Percentiles rank a stretch among this genome's conserved stretches.
Evolutionary conservation across 495 filamentous ascomycete genomes (phyloP).

Genomic region (Daldinia caldariorum): DNA sequence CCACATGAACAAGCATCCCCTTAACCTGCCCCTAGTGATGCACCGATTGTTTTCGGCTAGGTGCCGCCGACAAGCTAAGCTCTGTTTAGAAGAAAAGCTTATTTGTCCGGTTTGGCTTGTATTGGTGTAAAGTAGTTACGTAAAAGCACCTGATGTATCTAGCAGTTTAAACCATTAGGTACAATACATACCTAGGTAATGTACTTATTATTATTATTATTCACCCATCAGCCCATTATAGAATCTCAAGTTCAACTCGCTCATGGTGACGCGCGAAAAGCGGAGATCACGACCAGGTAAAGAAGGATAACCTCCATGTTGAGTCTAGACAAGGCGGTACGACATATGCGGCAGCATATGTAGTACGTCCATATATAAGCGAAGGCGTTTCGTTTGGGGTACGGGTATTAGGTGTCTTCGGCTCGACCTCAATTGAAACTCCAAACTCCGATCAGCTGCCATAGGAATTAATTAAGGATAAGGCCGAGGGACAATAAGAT

Average conservation of each 20-base stretch:
- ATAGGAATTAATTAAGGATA: background rate
- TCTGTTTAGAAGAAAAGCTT: conserved; percentile 34
- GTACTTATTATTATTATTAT: no score
- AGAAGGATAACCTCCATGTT: no score
- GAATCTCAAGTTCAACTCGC: background rate
- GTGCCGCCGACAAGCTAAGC: conserved; percentile 33
- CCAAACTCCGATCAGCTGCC: conserved; percentile 26
- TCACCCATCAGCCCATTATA: no score
- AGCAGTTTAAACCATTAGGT: no score
- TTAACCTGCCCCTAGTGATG: conserved; percentile 18
- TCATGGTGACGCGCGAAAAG: background rate
- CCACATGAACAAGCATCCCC: conserved; percentile 7
- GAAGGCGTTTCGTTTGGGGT: background rate
- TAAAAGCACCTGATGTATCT: no score
- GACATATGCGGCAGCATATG: background rate
- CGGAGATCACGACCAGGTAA: background rate
- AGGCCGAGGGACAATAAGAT: conserved; percentile 1
- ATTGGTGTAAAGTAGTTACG: background rate
- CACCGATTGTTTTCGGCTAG: conserved; percentile 33
- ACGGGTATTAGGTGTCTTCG: no score
- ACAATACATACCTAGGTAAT: no score
- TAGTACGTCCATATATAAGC: background rate
- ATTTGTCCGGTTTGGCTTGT: conserved; percentile 11
- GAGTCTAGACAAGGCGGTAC: no score
- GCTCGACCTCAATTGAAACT: conserved; percentile 7